phyloP scores from a whole-genome alignment of 1,284 basidiomycete species.

The Tausonia pullulans region DNA sequence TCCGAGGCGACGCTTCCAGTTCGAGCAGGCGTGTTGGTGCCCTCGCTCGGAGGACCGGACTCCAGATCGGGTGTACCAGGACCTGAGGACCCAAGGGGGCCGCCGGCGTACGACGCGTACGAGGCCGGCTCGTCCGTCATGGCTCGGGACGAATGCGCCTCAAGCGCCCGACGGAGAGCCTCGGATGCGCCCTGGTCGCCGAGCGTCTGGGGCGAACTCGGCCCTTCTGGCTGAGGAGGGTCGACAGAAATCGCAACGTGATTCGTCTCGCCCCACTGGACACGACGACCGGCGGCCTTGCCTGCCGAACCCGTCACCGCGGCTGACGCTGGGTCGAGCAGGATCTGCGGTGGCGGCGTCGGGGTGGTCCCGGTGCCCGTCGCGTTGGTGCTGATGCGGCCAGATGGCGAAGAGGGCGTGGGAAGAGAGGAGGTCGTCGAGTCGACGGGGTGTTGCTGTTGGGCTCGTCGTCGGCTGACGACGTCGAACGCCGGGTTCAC shows the following conservation, averaged over 20 bases:
- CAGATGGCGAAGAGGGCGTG: neutral
- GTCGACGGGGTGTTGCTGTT: neutral
- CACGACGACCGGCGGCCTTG: constrained; percentile 4
- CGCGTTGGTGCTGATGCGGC: neutral
- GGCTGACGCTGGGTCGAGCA: too few relatives aligned
- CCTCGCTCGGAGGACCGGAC: constrained; percentile 7
- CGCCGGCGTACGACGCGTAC: too few relatives aligned
- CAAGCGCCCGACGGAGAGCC: constrained; percentile 8
- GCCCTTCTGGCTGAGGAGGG: neutral
- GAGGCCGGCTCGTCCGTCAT: too few relatives aligned
- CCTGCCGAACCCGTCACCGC: too few relatives aligned
- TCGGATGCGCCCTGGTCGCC: constrained; percentile 12
- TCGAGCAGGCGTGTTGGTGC: too few relatives aligned
- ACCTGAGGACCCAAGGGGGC: neutral
- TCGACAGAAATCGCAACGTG: constrained; percentile 5
- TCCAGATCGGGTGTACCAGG: neutral
- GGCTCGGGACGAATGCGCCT: constrained; percentile 3
- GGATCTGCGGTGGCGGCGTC: neutral
- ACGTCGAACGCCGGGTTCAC: neutral
- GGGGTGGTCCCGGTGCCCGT: neutral
- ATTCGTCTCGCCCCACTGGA: constrained; percentile 7
- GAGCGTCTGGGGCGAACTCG: constrained; percentile 4
- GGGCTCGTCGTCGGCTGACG: neutral
- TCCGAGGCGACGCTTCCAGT: neutral
- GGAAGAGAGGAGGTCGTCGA: neutral